Evolutionary conservation across 2,329 filamentous ascomycete species (phyloP).

Genomic region (Sarocladium kiliense): DNA sequence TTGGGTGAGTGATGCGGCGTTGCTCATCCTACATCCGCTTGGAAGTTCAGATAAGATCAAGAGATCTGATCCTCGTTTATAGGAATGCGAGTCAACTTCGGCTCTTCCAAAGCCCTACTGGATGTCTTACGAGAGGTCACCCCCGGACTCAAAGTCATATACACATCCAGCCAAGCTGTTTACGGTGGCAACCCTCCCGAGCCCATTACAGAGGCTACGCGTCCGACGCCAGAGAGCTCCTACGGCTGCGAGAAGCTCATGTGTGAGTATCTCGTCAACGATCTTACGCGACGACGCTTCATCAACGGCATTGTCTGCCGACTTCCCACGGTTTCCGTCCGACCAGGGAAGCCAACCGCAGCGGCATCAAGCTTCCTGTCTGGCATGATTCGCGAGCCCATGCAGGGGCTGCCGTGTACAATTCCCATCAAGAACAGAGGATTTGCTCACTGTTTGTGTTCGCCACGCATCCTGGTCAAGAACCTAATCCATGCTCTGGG

Average conservation of each 20-base stretch:
- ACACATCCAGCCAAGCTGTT: conserved; percentile 53
- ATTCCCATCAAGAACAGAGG: conserved; percentile 37
- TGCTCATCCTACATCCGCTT: no score
- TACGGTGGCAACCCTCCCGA: conserved; percentile 46
- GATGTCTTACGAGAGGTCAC: conserved; percentile 39
- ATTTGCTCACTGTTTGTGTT: conserved; percentile 42
- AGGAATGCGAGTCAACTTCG: conserved; percentile 43
- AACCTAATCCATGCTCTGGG: conserved; percentile 34
- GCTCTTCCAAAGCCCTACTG: conserved; percentile 46
- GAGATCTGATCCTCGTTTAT: no score
- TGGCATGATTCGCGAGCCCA: conserved; percentile 53
- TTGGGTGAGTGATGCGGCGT: conserved; percentile 31
- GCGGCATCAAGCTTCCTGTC: conserved; percentile 54
- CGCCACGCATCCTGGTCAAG: conserved; percentile 36
- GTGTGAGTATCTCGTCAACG: conserved; percentile 39
- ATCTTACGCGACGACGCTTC: conserved; percentile 41
- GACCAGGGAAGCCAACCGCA: conserved; percentile 54
- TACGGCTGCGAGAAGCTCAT: conserved; percentile 61
- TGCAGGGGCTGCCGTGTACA: conserved; percentile 35
- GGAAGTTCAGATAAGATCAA: no score
- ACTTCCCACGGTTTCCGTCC: conserved; percentile 56
- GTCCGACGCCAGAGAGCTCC: conserved; percentile 50
- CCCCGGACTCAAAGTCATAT: conserved; percentile 49
- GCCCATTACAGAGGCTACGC: conserved; percentile 34
- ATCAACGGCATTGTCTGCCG: conserved; percentile 53